Conservation (phyloP, 1,139 yeast genomes). For the Spathaspora jeffriesii region DNA sequence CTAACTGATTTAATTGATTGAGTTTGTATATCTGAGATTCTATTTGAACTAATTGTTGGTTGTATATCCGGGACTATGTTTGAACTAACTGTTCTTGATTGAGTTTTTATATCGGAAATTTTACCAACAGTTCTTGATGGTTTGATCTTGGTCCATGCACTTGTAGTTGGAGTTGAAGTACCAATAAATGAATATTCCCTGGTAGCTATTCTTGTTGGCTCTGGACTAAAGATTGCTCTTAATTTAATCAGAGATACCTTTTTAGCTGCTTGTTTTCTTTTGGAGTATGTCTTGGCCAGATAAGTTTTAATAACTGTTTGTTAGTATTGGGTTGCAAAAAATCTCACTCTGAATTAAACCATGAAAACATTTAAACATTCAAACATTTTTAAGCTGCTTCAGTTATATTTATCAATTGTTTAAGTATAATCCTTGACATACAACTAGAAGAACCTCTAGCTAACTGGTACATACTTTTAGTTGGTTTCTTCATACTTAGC, state of each 20-base stretch:
- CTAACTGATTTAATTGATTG: background rate
- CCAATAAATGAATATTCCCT: conserved; percentile 5
- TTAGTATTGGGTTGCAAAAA: conserved; percentile 6
- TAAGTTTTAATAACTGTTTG: background rate
- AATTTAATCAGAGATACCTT: conserved; percentile 5
- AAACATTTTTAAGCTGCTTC: no score
- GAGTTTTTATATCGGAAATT: conserved; percentile 1
- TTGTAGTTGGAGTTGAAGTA: conserved; percentile 10
- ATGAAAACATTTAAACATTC: no score
- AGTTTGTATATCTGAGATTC: conserved; percentile 1
- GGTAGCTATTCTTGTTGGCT: background rate
- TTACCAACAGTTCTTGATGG: background rate
- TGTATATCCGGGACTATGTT: background rate
- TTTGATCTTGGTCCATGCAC: background rate
- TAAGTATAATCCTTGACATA: no score
- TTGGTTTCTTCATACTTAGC: conserved; percentile 2
- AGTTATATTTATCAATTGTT: no score
- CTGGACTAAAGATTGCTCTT: conserved; percentile 4
- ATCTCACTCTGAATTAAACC: background rate
- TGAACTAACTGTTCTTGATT: background rate
- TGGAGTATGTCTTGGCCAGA: background rate
- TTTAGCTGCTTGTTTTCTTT: conserved; percentile 1
- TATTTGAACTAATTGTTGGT: background rate
- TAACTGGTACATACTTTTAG: background rate
- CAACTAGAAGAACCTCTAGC: no score